A percentile compares a stretch with the other conserved stretches of the same genome.
phyloP scores from a whole-genome alignment of 2,329 filamentous ascomycete species.

The Botrytis hyacinthi region DNA sequence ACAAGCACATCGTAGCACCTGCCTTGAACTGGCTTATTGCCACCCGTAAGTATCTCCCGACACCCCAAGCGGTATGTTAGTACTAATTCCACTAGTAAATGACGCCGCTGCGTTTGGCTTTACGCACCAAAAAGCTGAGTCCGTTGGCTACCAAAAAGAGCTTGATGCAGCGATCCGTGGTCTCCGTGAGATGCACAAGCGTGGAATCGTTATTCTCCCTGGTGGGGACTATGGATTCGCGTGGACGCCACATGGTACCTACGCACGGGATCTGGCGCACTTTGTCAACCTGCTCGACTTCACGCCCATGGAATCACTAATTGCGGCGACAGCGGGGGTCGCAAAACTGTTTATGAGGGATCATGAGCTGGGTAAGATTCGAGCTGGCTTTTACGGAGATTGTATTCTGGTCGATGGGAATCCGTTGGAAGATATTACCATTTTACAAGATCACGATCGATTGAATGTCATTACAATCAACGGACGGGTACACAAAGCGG shows the following conservation, averaged over 20 bases:
- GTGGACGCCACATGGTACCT: conserved; percentile 48
- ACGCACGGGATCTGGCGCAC: conserved; percentile 46
- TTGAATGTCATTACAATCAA: not conserved
- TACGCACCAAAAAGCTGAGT: conserved; percentile 42
- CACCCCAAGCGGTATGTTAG: not conserved
- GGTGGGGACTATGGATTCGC: conserved; percentile 48
- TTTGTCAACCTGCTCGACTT: conserved; percentile 46
- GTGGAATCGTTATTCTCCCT: conserved; percentile 46
- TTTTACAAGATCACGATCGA: not conserved
- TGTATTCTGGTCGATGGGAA: conserved; percentile 5
- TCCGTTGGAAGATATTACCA: not conserved
- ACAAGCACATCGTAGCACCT: conserved; percentile 43
- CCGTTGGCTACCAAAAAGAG: conserved; percentile 46
- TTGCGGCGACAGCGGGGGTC: conserved; percentile 41
- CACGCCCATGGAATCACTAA: conserved; percentile 44
- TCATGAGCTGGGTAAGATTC: not conserved
- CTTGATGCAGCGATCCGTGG: conserved; percentile 42
- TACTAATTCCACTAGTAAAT: conserved; percentile 17
- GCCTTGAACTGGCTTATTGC: conserved; percentile 45
- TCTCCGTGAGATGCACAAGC: conserved; percentile 45
- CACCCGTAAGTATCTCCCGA: conserved; percentile 29
- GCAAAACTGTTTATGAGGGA: conserved; percentile 7
- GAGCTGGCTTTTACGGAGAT: not conserved
- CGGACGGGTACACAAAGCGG: not conserved
- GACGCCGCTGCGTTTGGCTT: conserved; percentile 43